These are phyloP conservation scores for Sporothrix schenckii DNA, from an alignment of 2,329 filamentous ascomycete genomes.

Conservation along the genomic window DNA sequence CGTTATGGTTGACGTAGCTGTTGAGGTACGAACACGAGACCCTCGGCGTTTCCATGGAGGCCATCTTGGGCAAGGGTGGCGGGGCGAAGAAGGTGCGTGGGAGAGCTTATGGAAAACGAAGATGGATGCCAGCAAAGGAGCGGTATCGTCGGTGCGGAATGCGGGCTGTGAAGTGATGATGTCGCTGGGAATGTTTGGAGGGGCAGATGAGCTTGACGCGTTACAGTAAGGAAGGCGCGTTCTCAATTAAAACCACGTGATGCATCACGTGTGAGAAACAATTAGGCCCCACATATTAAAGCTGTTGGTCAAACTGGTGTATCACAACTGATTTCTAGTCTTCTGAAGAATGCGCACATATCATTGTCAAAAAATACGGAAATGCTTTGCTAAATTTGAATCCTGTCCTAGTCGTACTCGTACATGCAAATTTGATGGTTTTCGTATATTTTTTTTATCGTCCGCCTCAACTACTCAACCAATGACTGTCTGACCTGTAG, in stretches of 20 bases:
- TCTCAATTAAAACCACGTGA: slow-evolving; percentile 24
- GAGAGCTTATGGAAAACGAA: too few relatives aligned
- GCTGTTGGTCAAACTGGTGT: too few relatives aligned
- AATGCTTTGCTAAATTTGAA: too few relatives aligned
- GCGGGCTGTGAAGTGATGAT: not conserved
- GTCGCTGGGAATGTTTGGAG: not conserved
- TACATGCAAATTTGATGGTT: slow-evolving; percentile 12
- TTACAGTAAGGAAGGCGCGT: not conserved
- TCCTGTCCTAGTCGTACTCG: not conserved
- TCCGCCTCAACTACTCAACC: not conserved
- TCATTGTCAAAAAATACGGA: too few relatives aligned
- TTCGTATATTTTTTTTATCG: not conserved
- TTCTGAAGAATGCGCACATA: too few relatives aligned
- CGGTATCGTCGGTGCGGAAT: not conserved
- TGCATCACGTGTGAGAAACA: not conserved
- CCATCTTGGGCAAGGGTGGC: not conserved
- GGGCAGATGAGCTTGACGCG: slow-evolving; percentile 19
- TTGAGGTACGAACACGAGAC: slow-evolving; percentile 80
- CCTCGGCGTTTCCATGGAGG: slow-evolving; percentile 77
- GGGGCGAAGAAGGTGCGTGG: too few relatives aligned
- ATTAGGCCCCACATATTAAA: not conserved
- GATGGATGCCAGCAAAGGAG: not conserved
- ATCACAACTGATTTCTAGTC: too few relatives aligned
- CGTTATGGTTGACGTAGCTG: slow-evolving; percentile 71
- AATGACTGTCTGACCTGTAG: slow-evolving; percentile 45